Percentiles rank a stretch among this genome's conserved stretches.
Evolutionary conservation across 2,329 filamentous ascomycete genomes (phyloP).

Genomic region (Colletotrichum sp.): DNA sequence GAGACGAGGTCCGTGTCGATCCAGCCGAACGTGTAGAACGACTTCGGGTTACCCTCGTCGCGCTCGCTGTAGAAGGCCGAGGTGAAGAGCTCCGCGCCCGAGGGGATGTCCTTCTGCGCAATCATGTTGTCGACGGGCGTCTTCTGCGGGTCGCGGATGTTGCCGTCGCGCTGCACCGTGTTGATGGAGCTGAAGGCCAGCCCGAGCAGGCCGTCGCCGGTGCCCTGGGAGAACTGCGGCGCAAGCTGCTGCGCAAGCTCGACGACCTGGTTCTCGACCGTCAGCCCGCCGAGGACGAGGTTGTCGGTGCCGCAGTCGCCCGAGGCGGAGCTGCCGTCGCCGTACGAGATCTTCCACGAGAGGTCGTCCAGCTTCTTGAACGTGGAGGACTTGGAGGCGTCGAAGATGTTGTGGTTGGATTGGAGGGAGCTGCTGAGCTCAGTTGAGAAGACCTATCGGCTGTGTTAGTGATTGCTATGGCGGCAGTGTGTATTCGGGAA

Average conservation of each 20-base stretch:
- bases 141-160: constrained; percentile 50
- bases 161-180: constrained; percentile 61
- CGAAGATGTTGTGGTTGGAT: constrained; percentile 47
- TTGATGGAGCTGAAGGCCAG: constrained; percentile 71
- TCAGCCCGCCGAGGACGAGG: constrained; percentile 70
- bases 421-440: constrained; percentile 26
- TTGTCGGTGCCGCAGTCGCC: constrained; percentile 71
- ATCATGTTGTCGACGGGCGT: constrained; percentile 80
- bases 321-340: constrained; percentile 67
- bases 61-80: constrained; percentile 16
- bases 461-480: constrained; percentile 31
- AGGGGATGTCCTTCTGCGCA: constrained; percentile 72
- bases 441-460: constrained; percentile 31
- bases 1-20: constrained; percentile 69
- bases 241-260: constrained; percentile 68
- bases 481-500: constrained; percentile 46
- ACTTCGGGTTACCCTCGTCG: constrained; percentile 60
- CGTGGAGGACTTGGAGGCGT: constrained; percentile 39
- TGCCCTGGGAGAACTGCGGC: constrained; percentile 61
- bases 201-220: constrained; percentile 71
- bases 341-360: constrained; percentile 71
- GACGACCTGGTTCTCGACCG: constrained; percentile 65
- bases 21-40: constrained; percentile 74
- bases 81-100: constrained; percentile 52
- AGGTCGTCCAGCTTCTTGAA: constrained; percentile 44